Evolutionary conservation across 2,329 filamentous ascomycete genomes (phyloP).

Genomic region (Ascochyta lentis): DNA sequence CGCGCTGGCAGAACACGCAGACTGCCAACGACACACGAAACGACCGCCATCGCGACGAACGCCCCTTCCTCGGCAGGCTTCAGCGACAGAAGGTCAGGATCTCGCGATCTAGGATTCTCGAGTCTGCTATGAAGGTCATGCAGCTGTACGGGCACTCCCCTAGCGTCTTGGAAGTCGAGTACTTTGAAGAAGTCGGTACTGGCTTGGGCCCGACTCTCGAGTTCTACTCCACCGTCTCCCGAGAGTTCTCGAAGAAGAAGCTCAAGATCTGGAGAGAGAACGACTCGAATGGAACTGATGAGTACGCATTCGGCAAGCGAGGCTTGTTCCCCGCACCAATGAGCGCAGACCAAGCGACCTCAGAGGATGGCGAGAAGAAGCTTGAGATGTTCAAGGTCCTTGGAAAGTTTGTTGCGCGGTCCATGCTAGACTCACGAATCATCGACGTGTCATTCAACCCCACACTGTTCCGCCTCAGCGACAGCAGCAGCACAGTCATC

Average conservation of each 20-base stretch:
- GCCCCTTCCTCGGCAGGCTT: conserved; percentile 86
- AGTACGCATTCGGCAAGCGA: conserved; percentile 83
- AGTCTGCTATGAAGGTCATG: conserved; percentile 98
- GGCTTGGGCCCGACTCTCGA: conserved; percentile 94
- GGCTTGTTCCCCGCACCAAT: conserved; percentile 93
- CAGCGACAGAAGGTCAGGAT: conserved; percentile 99
- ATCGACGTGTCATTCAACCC: conserved; percentile 98
- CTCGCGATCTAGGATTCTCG: conserved; percentile 89
- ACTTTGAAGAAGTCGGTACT: conserved; percentile 98
- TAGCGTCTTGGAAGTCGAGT: conserved; percentile 95
- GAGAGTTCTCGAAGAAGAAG: conserved; percentile 97
- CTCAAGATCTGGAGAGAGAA: conserved; percentile 95
- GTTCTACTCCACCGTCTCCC: conserved; percentile 97
- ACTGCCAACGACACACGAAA: conserved; percentile 79
- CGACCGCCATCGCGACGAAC: conserved; percentile 83
- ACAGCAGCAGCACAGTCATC: conserved; percentile 66
- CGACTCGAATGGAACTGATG: conserved; percentile 73
- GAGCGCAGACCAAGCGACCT: conserved; percentile 74
- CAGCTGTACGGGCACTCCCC: conserved; percentile 97
- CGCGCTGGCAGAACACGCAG: conserved; percentile 93
- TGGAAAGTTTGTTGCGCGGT: conserved; percentile 95
- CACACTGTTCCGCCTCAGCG: conserved; percentile 94
- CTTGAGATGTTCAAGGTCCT: conserved; percentile 90
- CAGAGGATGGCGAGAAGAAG: conserved; percentile 84
- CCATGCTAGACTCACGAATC: conserved; percentile 97